Base-by-base conservation (phyloP, 805 yeast species). In the Kodamaea restingae region DNA sequence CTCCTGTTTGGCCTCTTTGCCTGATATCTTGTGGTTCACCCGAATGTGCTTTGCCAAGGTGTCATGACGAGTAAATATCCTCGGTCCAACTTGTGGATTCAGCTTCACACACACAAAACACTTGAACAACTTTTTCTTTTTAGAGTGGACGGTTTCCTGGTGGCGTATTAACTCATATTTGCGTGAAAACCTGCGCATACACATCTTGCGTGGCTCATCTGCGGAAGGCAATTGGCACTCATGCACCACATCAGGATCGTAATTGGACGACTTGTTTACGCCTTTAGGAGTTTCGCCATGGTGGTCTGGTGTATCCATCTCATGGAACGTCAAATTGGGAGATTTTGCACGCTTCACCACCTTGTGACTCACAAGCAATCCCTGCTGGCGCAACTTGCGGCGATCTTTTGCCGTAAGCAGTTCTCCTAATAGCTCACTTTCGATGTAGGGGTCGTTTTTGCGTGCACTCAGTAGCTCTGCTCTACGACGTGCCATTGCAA, bases 81-180 rank as follows among this genome's bases (percentile, higher is more conserved):
- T 81, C 35, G 80, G 78, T 2, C 67, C 78, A 22, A 56, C 65
- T 34, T 65, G 59, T 20, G 78, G 76, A 43, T 80, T 71, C 48
- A 75, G 80, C 49, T 77, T 82, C 41, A 84, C 93, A 65, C 98
- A 91, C 32, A 84, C 80, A 50, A 80, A 80, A 61, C 98, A 91
- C 56, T 84, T 80, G 69, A 81, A 93, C 35, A 84, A 79, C 52
- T 84, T 84, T 63, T 91, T 84, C 58, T 82, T 84, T 35, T 84
- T 73, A 1, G 97, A 93, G 60, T 91, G 98, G 39, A 91, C 90
- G 0, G 98, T 93, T 54, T 91, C 95, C 61, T 91, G 96, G 61
- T 91, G 98, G 52, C 98, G 78, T 18, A 90, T 84, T 54, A 91
- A 71, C 66, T 91, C 98, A 58, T 91, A 91, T 14, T 96, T 95